Base-by-base conservation (phyloP, 441 rosid genomes). In the Theobroma grandiflorum region DNA sequence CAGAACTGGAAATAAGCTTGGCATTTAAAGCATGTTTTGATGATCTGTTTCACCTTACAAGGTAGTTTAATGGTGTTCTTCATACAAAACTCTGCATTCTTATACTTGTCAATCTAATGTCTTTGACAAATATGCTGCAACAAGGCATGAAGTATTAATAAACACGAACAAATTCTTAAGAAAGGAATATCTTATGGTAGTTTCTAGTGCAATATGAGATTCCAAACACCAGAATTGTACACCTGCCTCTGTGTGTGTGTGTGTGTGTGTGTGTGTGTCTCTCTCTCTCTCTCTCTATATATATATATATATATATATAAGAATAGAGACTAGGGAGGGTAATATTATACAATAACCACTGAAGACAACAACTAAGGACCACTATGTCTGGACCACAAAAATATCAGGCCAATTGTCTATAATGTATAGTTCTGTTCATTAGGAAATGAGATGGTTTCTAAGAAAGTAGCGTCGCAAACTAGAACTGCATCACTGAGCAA, bases 71-170 rank as follows among this genome's bases (percentile, higher is more conserved):
- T 33, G 40, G 66, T 62, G 31, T 62, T 31, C 31, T 62, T 15
- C n/a, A 35, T 63, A 15, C 42, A 63, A 63, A 63, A 63, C 18
- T 63, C 22, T 62, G 40, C 67, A 62, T 62, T 62, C 67, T 33
- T 62, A 57, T 22, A 3, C 31, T 7, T n/a, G 62, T 58, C 14
- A 58, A 22, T 58, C 35, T 22, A 22, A 22, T 9, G 33, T 58
- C 5, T 58, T 58, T 9, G 15, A 58, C 14, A 58, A 58, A 22
- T 8, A 22, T 9, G 63, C 37, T 59, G 33, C 64, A 59, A 22
- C 2, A 6, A 59, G 14, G 64, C 15, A 59, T 59, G 37, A 26
- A 59, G 37, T 55, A 55, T 55, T 22, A 22, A 59, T 26, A 59
- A 59, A 15, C 37, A 59, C 3, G 37, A 59, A 59, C 2, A 59